Evolutionary conservation across 1,139 yeast species (phyloP).

Genomic region (Pichia sp.): DNA sequence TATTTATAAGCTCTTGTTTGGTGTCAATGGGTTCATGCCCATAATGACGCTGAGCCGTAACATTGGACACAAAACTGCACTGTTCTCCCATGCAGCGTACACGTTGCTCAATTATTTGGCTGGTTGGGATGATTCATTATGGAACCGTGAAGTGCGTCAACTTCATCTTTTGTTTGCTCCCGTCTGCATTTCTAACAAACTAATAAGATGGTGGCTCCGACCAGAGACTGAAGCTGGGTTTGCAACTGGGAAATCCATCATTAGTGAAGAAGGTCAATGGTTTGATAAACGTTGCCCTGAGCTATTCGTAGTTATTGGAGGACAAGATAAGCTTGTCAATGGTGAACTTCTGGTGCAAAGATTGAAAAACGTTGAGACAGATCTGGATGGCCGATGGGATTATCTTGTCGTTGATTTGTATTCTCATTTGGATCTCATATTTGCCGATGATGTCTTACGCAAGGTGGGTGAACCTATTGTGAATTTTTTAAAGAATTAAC

Average conservation of each 20-base stretch:
- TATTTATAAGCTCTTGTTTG: slow-evolving; percentile 45
- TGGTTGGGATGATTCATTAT: slow-evolving; percentile 74
- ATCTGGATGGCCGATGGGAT: slow-evolving; percentile 34
- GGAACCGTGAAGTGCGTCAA: slow-evolving; percentile 63
- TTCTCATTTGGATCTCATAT: slow-evolving; percentile 47
- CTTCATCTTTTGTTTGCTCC: slow-evolving; percentile 82
- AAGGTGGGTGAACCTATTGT: slow-evolving; percentile 27
- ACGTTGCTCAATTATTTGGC: slow-evolving; percentile 77
- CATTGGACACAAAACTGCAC: slow-evolving; percentile 34
- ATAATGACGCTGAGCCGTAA: slow-evolving; percentile 46
- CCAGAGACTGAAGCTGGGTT: slow-evolving; percentile 35
- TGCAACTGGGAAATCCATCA: slow-evolving; percentile 47
- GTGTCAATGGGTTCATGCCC: slow-evolving; percentile 54
- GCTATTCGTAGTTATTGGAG: slow-evolving; percentile 55
- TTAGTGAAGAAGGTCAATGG: slow-evolving; percentile 50
- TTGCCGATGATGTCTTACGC: slow-evolving; percentile 43
- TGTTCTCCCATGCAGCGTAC: slow-evolving; percentile 62
- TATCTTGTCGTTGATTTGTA: slow-evolving; percentile 37
- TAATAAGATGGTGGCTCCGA: slow-evolving; percentile 89
- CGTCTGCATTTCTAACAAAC: slow-evolving; percentile 65
- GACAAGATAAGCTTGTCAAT: slow-evolving; percentile 58
- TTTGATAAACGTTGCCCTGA: slow-evolving; percentile 45
- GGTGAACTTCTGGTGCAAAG: slow-evolving; percentile 49
- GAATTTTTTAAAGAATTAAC: no score
- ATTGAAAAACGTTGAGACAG: slow-evolving; percentile 44